Base-by-base conservation (phyloP, 768 basidiomycete species). In the Russula sp. region DNA sequence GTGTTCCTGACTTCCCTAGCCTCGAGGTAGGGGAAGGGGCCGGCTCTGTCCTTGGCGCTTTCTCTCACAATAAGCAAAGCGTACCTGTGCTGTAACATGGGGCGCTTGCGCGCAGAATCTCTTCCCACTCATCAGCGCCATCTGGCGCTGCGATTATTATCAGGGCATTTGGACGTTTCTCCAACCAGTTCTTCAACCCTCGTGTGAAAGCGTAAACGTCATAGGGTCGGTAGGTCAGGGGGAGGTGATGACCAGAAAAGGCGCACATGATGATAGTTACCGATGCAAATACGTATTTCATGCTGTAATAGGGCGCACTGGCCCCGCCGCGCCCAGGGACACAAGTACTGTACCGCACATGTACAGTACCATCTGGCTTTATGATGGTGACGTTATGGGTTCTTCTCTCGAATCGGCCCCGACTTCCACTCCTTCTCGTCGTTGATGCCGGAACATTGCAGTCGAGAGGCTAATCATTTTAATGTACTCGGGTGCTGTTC, bases 241-340 rank as follows among this genome's bases (percentile, higher is more conserved):
- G 46, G 22, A 48, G 44, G 44, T 40, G 38, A 18, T 14, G 38
- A 7, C 38, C 7, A 40, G 38, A 40, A 48, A 11, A 48, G 46
- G 46, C 5, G n/a, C 0, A 5, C 4, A 48, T 48, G 46, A 48
- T 48, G 46, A 48, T 48, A 48, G 46, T 48, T n/a, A n/a, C 46
- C 46, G 22, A 20, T 22, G 1, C n/a, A 24, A 10, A 48, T 48
- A 48, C 46, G 22, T 22, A 48, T 48, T n/a, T n/a, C 46, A 22
- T 48, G 46, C n/a, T 48, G 46, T 48, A 48, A 48, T 48, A n/a
- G 46, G 22, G 46, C 46, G 46, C 46, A 48, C 46, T 48, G 10
- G 46, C 22, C 46, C 46, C 46, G 46, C n/a, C 46, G 46, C 9
- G 42, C 42, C 22, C 46, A 48, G 46, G n/a, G 16, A n/a, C 22